Conservation (phyloP, 345 rosid species). For the Rhodamnia rubescens region DNA sequence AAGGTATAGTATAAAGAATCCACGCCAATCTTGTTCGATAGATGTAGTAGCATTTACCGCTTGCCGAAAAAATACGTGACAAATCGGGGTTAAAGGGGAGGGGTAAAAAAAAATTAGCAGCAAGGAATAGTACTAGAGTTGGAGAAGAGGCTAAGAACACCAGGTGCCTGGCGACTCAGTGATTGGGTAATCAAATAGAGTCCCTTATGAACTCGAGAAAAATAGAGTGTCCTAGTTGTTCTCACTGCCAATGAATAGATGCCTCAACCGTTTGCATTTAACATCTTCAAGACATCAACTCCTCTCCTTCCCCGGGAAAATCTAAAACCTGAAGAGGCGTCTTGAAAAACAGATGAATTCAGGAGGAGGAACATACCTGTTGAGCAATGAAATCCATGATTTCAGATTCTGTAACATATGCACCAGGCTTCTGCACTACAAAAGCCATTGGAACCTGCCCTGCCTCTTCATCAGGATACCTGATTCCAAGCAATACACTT, state of each 20-base stretch:
- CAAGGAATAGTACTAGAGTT: not conserved
- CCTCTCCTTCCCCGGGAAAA: not conserved
- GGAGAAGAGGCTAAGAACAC: not conserved
- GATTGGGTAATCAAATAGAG: not conserved
- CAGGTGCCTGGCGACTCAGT: not conserved
- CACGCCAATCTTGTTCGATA: not conserved
- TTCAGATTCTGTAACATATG: constrained; percentile 38
- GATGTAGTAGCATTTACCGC: not conserved
- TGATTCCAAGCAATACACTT: constrained; percentile 6
- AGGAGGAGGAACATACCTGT: constrained; percentile 32
- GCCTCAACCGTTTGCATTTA: not conserved
- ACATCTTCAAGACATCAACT: not conserved
- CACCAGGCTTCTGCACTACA: constrained; percentile 75
- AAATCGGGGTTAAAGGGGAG: not conserved
- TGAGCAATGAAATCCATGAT: constrained; percentile 58
- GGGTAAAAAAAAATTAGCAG: not conserved
- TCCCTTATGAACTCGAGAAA: not conserved
- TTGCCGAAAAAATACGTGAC: too few relatives aligned
- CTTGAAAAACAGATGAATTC: not conserved
- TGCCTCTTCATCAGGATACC: constrained; percentile 91
- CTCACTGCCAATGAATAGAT: not conserved
- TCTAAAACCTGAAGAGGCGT: not conserved
- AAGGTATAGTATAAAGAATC: not conserved
- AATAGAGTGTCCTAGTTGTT: not conserved
- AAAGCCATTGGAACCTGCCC: constrained; percentile 94